Base-by-base conservation (phyloP, 1,284 basidiomycete genomes). In the Ceratobasidium sp. region DNA sequence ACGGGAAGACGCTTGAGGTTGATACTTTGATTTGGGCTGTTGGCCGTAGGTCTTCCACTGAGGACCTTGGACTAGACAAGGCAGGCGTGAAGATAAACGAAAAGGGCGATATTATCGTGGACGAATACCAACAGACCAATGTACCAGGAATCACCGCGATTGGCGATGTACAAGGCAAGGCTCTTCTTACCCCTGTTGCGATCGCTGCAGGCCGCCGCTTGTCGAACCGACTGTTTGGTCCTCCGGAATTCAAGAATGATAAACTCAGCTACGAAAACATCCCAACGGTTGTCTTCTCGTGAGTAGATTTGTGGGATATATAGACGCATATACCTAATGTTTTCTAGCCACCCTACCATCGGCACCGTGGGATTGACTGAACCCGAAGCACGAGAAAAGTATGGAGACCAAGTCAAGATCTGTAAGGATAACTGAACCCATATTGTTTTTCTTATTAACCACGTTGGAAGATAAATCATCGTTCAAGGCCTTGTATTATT, bases 1-100 rank as follows among this genome's bases (percentile, higher is more conserved):
- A 84, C 55, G 94, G 92, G 72, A 86, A 91, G 79, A 86, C 84
- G 75, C 82, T 96, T 78, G 92, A 97, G 80, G 95, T 94, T 50
- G 97, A 99, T 80, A 84, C 84, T 59, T 82, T 99, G 55, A 81
- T 99, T 39, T 99, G 96, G 96, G 97, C 97, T 26, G 94, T 99
- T 78, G 97, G 97, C 12, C 89, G 97, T 41, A 87, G 90, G 76
- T 83, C 96, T 50, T 89, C 90, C 78, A 98, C 94, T 23, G 85
- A 91, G 74, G 84, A 87, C 61, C 83, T 98, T 71, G 93, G 92
- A 9, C 85, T 97, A 45, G 89, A 94, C 76, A 86, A 89, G 73
- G 70, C 73, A 26, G 94, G 92, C 45, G 87, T 98, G 72, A 85
- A 94, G 82, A 81, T 89, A 36, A 88, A 93, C 81, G 80, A 88